Evolutionary conservation across 495 filamentous ascomycete genomes (phyloP).

Genomic region (Talaromyces proteolyticus): DNA sequence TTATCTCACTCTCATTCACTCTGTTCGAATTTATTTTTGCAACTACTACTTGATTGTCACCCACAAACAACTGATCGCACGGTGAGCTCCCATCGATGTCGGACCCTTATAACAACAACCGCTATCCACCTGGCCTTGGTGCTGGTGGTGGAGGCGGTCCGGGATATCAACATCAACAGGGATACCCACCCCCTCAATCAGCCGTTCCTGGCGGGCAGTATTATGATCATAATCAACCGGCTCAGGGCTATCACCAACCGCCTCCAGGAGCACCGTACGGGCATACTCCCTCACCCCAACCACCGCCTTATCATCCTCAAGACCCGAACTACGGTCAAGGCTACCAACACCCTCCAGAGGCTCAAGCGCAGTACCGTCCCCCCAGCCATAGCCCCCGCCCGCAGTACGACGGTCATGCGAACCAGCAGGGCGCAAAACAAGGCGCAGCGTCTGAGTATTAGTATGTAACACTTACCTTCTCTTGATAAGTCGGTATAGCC

Average conservation of each 20-base stretch:
- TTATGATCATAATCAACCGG: constrained; percentile 21
- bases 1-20: too few relatives aligned
- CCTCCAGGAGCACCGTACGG: constrained; percentile 6
- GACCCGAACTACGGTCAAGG: constrained; percentile 14
- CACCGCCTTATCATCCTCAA: constrained; percentile 1
- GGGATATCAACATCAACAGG: constrained; percentile 22
- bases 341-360: constrained; percentile 12
- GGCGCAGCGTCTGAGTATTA: constrained; percentile 21
- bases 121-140: constrained; percentile 3
- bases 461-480: constrained; percentile 14
- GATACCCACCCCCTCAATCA: constrained; percentile 21
- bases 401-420: neutral
- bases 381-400: constrained; percentile 7
- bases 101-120: constrained; percentile 39
- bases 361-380: constrained; percentile 22
- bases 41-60: too few relatives aligned
- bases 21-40: too few relatives aligned
- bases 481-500: too few relatives aligned
- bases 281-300: too few relatives aligned
- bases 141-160: too few relatives aligned
- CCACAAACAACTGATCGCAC: too few relatives aligned
- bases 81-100: constrained; percentile 43
- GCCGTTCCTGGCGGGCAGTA: constrained; percentile 19
- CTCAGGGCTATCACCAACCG: constrained; percentile 3
- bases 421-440: neutral